Evolutionary conservation across 2,329 filamentous ascomycete genomes (phyloP).

Genomic region (Grosmannia serpens): DNA sequence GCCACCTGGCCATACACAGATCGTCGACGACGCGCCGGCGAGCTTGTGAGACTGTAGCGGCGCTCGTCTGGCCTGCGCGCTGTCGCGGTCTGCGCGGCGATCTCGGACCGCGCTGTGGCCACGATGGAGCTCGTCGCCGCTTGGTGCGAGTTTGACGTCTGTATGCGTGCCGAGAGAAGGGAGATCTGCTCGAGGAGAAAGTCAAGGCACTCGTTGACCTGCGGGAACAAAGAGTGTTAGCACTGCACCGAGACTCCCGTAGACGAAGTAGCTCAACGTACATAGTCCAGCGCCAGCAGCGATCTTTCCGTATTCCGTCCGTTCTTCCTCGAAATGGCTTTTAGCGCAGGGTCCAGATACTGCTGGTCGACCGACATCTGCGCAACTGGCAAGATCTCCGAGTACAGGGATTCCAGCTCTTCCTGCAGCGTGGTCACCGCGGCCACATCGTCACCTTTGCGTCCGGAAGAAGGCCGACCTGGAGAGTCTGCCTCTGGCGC

Average conservation of each 20-base stretch:
- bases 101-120: slow-evolving; percentile 31
- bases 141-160: slow-evolving; percentile 35
- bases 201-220: slow-evolving; percentile 42
- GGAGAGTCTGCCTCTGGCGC: background rate
- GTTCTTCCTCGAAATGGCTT: slow-evolving; percentile 29
- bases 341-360: slow-evolving; percentile 48
- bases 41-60: slow-evolving; percentile 16
- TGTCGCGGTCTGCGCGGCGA: slow-evolving; percentile 19
- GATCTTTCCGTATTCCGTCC: slow-evolving; percentile 33
- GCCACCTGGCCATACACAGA: slow-evolving; percentile 6
- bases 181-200: slow-evolving; percentile 37
- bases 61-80: slow-evolving; percentile 4
- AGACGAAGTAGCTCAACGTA: slow-evolving; percentile 20
- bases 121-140: slow-evolving; percentile 26
- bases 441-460: slow-evolving; percentile 10
- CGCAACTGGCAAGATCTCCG: slow-evolving; percentile 57
- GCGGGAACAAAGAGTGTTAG: slow-evolving; percentile 13
- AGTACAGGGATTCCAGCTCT: slow-evolving; percentile 57
- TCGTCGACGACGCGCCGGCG: slow-evolving; percentile 21
- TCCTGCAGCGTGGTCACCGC: slow-evolving; percentile 43
- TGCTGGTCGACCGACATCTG: slow-evolving; percentile 62
- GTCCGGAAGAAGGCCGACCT: slow-evolving; percentile 19
- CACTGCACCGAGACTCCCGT: no score
- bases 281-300: slow-evolving; percentile 37
- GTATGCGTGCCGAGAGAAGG: slow-evolving; percentile 28